Percentiles rank a stretch among this genome's conserved stretches.
These are phyloP conservation scores for Penicillium desertorum DNA, from an alignment of 495 filamentous ascomycete genomes.

Conservation along the genomic window DNA sequence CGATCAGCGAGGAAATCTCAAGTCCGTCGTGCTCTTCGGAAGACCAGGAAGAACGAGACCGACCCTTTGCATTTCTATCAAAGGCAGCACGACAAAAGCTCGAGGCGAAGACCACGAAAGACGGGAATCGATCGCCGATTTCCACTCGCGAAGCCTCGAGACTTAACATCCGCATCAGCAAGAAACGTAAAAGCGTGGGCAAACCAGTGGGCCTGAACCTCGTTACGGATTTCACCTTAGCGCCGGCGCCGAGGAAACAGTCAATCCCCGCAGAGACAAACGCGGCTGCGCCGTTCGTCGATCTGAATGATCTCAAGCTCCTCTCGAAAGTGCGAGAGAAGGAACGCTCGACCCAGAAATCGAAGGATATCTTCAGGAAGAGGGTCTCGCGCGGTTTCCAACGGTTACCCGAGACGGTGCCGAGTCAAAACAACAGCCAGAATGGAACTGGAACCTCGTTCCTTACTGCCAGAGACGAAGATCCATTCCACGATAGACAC, in stretches of 20 bases:
- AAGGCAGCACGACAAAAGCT: constrained; percentile 32
- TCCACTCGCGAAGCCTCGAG: constrained; percentile 15
- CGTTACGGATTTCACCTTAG: constrained; percentile 53
- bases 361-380: constrained; percentile 30
- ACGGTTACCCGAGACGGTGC: constrained; percentile 15
- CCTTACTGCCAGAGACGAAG: constrained; percentile 14
- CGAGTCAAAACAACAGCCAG: not conserved
- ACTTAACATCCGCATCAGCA: constrained; percentile 26
- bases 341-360: constrained; percentile 33
- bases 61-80: constrained; percentile 34
- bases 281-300: constrained; percentile 30
- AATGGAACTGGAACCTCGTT: constrained; percentile 21
- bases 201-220: constrained; percentile 61
- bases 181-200: constrained; percentile 47
- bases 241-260: constrained; percentile 13
- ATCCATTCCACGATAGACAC: constrained; percentile 25
- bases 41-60: constrained; percentile 29
- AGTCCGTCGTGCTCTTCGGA: constrained; percentile 42
- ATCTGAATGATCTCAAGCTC: constrained; percentile 43
- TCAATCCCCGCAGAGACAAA: not conserved
- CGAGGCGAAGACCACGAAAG: constrained; percentile 13
- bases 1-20: constrained; percentile 45
- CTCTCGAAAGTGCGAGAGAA: constrained; percentile 40
- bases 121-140: constrained; percentile 12
- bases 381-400: constrained; percentile 21